A percentile compares a stretch with the other conserved stretches of the same genome.
Conservation (phyloP, 2,329 filamentous ascomycete genomes). For the Aspergillus hortae region DNA sequence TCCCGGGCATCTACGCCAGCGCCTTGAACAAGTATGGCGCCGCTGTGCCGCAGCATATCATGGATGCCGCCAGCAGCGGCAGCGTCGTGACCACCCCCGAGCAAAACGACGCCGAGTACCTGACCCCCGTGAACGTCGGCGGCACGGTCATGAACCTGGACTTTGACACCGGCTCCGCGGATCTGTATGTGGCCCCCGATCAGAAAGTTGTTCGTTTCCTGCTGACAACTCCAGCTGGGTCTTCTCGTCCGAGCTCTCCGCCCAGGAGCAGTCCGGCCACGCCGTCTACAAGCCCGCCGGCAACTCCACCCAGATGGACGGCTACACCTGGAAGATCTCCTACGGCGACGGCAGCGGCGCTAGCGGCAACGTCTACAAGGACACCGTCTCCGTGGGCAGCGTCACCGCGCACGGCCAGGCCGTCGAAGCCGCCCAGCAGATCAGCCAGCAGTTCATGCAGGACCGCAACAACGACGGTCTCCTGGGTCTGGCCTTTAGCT, state of each 20-base stretch:
- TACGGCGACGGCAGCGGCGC: conserved; percentile 66
- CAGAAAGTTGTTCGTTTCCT: not conserved
- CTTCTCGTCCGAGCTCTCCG: conserved; percentile 58
- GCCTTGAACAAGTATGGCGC: conserved; percentile 28
- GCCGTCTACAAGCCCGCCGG: conserved; percentile 54
- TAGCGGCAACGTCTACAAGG: conserved; percentile 61
- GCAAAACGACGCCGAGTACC: conserved; percentile 55
- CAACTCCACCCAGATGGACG: conserved; percentile 45
- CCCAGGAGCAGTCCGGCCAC: conserved; percentile 52
- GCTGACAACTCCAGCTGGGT: conserved; percentile 53
- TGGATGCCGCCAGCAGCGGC: conserved; percentile 29
- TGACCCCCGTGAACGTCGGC: conserved; percentile 62
- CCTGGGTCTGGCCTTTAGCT: conserved; percentile 58
- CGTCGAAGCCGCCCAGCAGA: conserved; percentile 60
- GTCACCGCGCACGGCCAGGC: conserved; percentile 60
- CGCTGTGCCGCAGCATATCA: conserved; percentile 26
- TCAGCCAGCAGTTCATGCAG: conserved; percentile 52
- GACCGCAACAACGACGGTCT: conserved; percentile 57
- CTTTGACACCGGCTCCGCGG: conserved; percentile 67
- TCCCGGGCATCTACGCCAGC: conserved; percentile 27
- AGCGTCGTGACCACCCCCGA: conserved; percentile 43
- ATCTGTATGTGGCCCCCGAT: conserved; percentile 51
- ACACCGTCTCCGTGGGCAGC: conserved; percentile 60
- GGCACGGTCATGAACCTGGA: conserved; percentile 62
- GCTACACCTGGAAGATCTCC: conserved; percentile 56